A percentile compares a stretch with the other conserved stretches of the same genome.
phyloP scores from a whole-genome alignment of 805 yeast species.

The Cyberlindnera euphorbiiphila region DNA sequence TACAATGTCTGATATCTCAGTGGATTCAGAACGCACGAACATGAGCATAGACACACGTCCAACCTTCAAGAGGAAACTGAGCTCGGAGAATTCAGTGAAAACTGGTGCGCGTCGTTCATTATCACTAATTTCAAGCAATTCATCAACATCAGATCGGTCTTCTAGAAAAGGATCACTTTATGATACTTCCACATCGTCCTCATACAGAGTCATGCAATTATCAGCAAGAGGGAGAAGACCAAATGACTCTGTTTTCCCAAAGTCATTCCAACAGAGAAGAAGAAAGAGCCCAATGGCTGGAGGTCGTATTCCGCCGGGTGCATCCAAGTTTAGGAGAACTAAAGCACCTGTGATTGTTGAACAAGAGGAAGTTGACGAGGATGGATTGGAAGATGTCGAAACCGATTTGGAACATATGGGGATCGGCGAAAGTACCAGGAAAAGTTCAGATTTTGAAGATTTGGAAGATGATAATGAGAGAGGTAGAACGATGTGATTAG shows the following conservation, averaged over 20 bases:
- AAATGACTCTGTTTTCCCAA: conserved; percentile 25
- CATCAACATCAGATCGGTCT: conserved; percentile 31
- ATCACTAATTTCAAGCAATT: conserved; percentile 6
- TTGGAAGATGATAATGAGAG: conserved; percentile 18
- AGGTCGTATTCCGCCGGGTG: conserved; percentile 21
- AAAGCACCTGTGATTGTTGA: conserved; percentile 23
- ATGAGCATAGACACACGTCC: conserved; percentile 19
- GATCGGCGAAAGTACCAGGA: conserved; percentile 22
- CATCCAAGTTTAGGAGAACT: conserved; percentile 18
- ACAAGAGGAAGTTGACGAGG: conserved; percentile 20
- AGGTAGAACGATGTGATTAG: conserved; percentile 13
- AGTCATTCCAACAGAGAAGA: conserved; percentile 17
- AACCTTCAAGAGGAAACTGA: conserved; percentile 19
- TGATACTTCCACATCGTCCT: conserved; percentile 33
- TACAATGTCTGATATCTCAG: conserved; percentile 47
- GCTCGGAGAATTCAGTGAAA: conserved; percentile 24
- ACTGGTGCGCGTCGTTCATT: conserved; percentile 29
- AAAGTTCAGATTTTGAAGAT: conserved; percentile 26
- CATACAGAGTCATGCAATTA: conserved; percentile 21
- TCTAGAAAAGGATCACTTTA: conserved; percentile 38
- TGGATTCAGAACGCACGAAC: conserved; percentile 22
- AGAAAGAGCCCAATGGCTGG: conserved; percentile 29
- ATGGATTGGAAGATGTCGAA: conserved; percentile 19
- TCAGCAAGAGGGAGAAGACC: conserved; percentile 20
- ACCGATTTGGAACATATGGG: conserved; percentile 23